A percentile compares a stretch with the other conserved stretches of the same genome.
Conservation (phyloP, 768 basidiomycete species). For the Inosperma sp. region DNA sequence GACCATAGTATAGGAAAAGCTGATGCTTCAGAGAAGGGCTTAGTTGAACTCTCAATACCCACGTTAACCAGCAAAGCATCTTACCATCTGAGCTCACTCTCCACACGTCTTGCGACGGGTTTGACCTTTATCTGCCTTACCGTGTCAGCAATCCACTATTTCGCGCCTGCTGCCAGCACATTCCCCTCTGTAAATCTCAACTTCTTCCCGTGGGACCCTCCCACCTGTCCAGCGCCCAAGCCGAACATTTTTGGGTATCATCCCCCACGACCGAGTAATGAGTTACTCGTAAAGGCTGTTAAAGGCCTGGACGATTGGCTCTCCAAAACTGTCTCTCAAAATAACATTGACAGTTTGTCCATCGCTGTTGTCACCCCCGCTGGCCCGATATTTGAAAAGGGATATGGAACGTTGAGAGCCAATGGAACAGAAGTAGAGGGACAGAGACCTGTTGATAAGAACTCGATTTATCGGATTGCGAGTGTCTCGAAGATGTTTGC, state of each 20-base stretch:
- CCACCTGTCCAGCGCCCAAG: slow-evolving; percentile 17
- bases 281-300: slow-evolving; percentile 20
- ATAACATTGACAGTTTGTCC: slow-evolving; percentile 46
- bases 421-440: slow-evolving; percentile 35
- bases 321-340: slow-evolving; percentile 22
- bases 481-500: slow-evolving; percentile 51
- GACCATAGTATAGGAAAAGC: neutral
- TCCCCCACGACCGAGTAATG: slow-evolving; percentile 23
- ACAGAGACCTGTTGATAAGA: slow-evolving; percentile 27
- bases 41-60: neutral
- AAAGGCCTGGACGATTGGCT: slow-evolving; percentile 27
- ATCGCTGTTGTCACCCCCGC: slow-evolving; percentile 46
- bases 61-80: slow-evolving; percentile 5
- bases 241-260: slow-evolving; percentile 27
- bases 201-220: slow-evolving; percentile 11
- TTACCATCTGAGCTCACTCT: slow-evolving; percentile 7
- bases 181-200: slow-evolving; percentile 6
- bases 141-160: slow-evolving; percentile 7
- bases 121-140: slow-evolving; percentile 8
- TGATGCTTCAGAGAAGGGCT: slow-evolving; percentile 2
- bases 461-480: slow-evolving; percentile 50
- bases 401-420: slow-evolving; percentile 40
- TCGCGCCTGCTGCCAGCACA: slow-evolving; percentile 3
- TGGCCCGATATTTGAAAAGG: slow-evolving; percentile 42
- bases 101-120: slow-evolving; percentile 8